These are phyloP conservation scores for Prunus salicina DNA, from an alignment of 306 rosid species.

Conservation along the genomic window DNA sequence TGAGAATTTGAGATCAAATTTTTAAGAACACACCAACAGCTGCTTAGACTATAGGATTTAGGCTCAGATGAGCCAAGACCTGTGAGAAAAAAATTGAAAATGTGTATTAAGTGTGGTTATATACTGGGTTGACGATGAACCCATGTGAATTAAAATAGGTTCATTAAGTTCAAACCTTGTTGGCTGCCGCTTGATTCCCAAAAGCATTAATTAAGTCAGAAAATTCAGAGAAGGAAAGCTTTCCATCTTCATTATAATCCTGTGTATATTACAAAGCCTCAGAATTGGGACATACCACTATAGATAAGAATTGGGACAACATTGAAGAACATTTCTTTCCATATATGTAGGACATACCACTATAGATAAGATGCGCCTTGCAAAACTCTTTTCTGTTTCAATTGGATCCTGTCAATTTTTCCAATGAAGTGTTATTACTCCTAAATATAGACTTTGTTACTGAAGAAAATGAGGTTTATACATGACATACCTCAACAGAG, in stretches of 20 bases:
- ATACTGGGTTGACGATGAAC: neutral
- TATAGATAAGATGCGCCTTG: slow-evolving; percentile 82
- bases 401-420: slow-evolving; percentile 70
- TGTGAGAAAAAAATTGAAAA: neutral
- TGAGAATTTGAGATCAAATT: neutral
- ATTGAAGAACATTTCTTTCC: neutral
- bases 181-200: slow-evolving; percentile 75
- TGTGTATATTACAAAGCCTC: slow-evolving; percentile 34
- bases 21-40: neutral
- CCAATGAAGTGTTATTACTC: slow-evolving; percentile 24
- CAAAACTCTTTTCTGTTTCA: slow-evolving; percentile 85
- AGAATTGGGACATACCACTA: slow-evolving; percentile 63
- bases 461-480: slow-evolving; percentile 2
- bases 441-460: slow-evolving; percentile 12
- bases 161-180: slow-evolving; percentile 49
- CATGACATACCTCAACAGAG: slow-evolving; percentile 63
- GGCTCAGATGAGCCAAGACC: neutral
- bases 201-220: slow-evolving; percentile 80
- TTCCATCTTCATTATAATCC: slow-evolving; percentile 92
- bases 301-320: slow-evolving; percentile 44
- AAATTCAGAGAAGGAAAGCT: slow-evolving; percentile 81
- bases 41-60: neutral
- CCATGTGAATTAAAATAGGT: neutral
- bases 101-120: neutral
- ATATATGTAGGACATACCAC: slow-evolving; percentile 58